Conservation (phyloP, 306 rosid species). For the Crotalaria pallida region DNA sequence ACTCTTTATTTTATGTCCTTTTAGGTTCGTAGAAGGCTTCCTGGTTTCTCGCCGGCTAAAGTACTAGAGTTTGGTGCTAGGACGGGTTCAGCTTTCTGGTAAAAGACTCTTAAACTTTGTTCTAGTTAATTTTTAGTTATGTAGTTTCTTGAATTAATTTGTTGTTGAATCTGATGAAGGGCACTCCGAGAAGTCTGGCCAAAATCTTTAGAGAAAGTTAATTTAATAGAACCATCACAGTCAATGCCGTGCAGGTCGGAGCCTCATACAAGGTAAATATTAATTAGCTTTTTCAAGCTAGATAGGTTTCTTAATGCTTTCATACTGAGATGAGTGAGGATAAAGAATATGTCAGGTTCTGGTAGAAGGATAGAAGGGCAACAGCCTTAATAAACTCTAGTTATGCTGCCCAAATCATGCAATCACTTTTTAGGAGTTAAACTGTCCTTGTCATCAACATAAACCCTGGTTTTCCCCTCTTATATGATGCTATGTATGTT, state of each 20-base stretch:
- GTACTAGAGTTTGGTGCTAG: conserved; percentile 95
- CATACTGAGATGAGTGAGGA: conserved; percentile 7
- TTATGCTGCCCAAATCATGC: neutral
- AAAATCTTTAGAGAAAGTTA: conserved; percentile 61
- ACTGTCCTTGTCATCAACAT: neutral
- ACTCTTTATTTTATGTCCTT: neutral
- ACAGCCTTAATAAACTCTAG: neutral
- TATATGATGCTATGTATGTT: neutral
- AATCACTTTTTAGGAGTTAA: neutral
- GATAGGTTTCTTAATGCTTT: neutral
- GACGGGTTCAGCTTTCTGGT: conserved; percentile 96
- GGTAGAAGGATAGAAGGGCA: conserved; percentile 11
- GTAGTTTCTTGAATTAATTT: neutral
- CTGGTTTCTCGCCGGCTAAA: conserved; percentile 69
- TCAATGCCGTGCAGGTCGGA: neutral
- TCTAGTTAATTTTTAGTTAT: neutral
- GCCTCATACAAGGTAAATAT: neutral
- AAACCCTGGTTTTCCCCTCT: neutral
- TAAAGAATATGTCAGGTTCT: neutral
- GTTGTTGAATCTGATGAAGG: conserved; percentile 45
- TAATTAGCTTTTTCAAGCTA: neutral
- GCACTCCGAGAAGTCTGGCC: conserved; percentile 95
- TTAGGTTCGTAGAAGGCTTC: conserved; percentile 78
- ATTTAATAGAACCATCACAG: conserved; percentile 32
- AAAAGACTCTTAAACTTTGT: conserved; percentile 26